Evolutionary conservation across 495 filamentous ascomycete genomes (phyloP).

Genomic region (Letharia columbiana): DNA sequence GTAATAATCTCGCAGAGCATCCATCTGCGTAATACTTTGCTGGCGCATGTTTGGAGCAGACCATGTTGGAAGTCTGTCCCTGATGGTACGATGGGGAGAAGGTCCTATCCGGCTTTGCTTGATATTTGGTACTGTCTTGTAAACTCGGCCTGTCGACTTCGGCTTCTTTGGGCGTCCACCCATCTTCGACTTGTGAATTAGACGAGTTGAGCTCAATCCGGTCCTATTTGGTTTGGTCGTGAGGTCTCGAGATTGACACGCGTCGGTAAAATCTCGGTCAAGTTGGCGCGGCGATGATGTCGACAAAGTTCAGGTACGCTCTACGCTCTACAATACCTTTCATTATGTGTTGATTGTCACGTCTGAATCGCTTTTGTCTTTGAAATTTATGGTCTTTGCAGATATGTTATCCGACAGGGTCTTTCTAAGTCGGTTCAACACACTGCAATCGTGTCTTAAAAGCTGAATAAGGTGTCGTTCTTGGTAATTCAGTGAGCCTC

Average conservation of each 20-base stretch:
- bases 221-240: too few species aligned
- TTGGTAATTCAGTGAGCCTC: neutral
- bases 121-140: constrained; percentile 1
- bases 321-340: neutral
- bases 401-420: neutral
- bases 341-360: neutral
- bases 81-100: constrained; percentile 6
- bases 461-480: neutral
- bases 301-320: neutral
- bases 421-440: neutral
- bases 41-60: constrained; percentile 21
- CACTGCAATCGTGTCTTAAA: neutral
- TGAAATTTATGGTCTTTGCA: neutral
- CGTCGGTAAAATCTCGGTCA: neutral
- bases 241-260: neutral
- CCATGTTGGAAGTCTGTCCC: constrained; percentile 9
- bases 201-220: neutral
- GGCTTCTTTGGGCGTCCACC: constrained; percentile 1
- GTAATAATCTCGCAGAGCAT: constrained; percentile 16
- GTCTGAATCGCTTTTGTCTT: neutral
- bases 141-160: neutral
- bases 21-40: constrained; percentile 30
- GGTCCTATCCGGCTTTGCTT: constrained; percentile 11
- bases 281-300: neutral
- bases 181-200: neutral